These are phyloP conservation scores for Dianthus caryophyllus DNA, from an alignment of 148 eudicot genomes.

Conservation along the genomic window DNA sequence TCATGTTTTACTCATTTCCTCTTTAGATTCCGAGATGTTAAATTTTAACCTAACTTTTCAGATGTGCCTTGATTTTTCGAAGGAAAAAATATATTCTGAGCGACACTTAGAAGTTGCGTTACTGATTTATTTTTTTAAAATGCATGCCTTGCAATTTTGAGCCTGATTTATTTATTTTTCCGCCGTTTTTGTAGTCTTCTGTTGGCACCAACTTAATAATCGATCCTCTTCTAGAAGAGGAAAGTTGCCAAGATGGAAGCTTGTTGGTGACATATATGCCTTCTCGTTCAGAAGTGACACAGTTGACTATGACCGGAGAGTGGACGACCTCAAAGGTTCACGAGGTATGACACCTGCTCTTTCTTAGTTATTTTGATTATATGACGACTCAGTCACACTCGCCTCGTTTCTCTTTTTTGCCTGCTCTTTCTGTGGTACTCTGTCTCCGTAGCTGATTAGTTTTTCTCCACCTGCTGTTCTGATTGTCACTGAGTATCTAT, in stretches of 20 bases:
- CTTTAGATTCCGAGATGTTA: background rate
- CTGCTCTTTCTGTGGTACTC: background rate
- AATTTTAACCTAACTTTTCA: too few relatives aligned
- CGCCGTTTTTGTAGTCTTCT: constrained; percentile 45
- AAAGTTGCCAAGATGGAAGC: constrained; percentile 84
- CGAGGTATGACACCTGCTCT: constrained; percentile 46
- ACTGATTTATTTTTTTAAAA: background rate
- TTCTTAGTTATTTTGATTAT: background rate
- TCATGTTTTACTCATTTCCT: background rate
- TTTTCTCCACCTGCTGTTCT: background rate
- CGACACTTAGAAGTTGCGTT: background rate
- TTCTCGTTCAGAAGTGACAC: constrained; percentile 81
- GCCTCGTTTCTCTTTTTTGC: background rate
- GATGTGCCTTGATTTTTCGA: too few relatives aligned
- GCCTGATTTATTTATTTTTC: background rate
- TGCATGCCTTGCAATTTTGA: background rate
- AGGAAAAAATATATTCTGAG: background rate
- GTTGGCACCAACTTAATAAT: constrained; percentile 78
- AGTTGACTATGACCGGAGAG: constrained; percentile 77
- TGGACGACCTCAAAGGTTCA: constrained; percentile 83
- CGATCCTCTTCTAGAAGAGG: constrained; percentile 87
- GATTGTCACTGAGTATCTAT: background rate
- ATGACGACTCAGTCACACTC: background rate
- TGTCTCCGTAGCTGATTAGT: background rate
- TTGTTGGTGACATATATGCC: constrained; percentile 78